Percentiles rank a stretch among this genome's conserved stretches.
These are phyloP conservation scores for Wallacemonas collosoma DNA, from an alignment of 208 protist species.

Conservation along the genomic window DNA sequence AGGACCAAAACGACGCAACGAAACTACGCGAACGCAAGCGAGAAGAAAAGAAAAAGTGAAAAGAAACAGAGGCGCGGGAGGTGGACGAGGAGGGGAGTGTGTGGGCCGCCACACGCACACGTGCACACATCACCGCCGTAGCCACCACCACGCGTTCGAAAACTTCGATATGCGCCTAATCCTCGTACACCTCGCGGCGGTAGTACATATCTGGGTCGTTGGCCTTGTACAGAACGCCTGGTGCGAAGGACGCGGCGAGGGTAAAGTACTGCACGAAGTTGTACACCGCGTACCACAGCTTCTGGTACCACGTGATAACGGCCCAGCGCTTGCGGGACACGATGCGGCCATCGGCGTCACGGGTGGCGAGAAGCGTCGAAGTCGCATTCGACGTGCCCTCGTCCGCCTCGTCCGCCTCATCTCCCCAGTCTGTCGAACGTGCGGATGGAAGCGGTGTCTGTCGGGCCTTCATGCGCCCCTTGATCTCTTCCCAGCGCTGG, in stretches of 20 bases:
- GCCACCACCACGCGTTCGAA: not conserved
- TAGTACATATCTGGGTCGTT: slow-evolving; percentile 18
- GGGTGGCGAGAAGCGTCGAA: not conserved
- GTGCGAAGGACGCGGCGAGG: slow-evolving; percentile 15
- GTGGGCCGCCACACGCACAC: too few species aligned
- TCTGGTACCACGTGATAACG: slow-evolving; percentile 16
- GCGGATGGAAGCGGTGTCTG: slow-evolving; percentile 11
- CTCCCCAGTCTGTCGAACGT: not conserved
- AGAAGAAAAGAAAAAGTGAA: too few species aligned
- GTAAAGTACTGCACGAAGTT: slow-evolving; percentile 15
- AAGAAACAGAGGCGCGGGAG: too few species aligned
- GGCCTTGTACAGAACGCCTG: slow-evolving; percentile 9
- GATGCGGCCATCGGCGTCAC: not conserved
- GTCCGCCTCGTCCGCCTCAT: not conserved
- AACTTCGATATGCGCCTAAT: not conserved
- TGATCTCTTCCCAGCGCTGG: slow-evolving; percentile 35
- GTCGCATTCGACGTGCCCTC: not conserved
- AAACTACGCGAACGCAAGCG: too few species aligned
- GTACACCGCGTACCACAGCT: slow-evolving; percentile 11
- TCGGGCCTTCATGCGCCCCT: slow-evolving; percentile 32
- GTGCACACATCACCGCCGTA: too few species aligned
- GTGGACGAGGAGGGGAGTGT: too few species aligned
- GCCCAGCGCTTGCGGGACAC: slow-evolving; percentile 2
- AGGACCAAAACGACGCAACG: slow-evolving; percentile 1
- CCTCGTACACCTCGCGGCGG: slow-evolving; percentile 13